Evolutionary conservation across 352 stramenopile species (phyloP).

Genomic region (Phytophthora rubi): DNA sequence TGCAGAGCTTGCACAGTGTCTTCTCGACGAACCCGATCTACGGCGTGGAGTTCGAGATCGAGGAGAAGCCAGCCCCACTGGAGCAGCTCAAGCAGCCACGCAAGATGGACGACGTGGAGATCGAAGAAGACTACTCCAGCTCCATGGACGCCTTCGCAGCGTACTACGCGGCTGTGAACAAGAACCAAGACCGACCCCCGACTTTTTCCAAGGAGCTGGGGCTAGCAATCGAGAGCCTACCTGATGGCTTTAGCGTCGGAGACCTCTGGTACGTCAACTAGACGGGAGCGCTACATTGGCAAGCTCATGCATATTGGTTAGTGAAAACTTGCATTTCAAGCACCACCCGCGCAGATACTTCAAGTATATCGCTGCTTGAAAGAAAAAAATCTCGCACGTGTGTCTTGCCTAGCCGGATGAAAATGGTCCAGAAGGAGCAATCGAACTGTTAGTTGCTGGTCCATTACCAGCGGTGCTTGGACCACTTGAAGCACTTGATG

Average conservation of each 20-base stretch:
- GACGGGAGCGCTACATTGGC: background rate
- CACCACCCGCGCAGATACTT: background rate
- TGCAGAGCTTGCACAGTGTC: conserved; percentile 81
- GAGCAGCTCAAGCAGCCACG: conserved; percentile 76
- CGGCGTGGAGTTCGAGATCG: conserved; percentile 87
- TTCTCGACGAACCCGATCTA: conserved; percentile 91
- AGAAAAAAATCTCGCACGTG: no score
- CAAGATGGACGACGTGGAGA: conserved; percentile 88
- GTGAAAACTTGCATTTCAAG: conserved; percentile 3
- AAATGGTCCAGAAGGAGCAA: conserved; percentile 10
- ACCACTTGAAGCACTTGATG: background rate
- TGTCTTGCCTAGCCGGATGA: conserved; percentile 5
- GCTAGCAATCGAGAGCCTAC: conserved; percentile 87
- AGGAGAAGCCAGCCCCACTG: conserved; percentile 73
- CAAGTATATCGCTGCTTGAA: no score
- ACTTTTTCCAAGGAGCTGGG: conserved; percentile 85
- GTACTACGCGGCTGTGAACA: conserved; percentile 90
- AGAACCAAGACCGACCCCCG: conserved; percentile 75
- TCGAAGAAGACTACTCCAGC: conserved; percentile 86
- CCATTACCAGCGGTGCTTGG: background rate
- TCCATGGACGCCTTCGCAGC: conserved; percentile 90
- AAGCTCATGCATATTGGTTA: background rate
- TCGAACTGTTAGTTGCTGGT: conserved; percentile 22
- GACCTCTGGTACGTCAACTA: conserved; percentile 79
- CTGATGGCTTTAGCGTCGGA: conserved; percentile 70